These are phyloP conservation scores for Ustulina deusta DNA, from an alignment of 2,329 filamentous ascomycete species.

Conservation along the genomic window DNA sequence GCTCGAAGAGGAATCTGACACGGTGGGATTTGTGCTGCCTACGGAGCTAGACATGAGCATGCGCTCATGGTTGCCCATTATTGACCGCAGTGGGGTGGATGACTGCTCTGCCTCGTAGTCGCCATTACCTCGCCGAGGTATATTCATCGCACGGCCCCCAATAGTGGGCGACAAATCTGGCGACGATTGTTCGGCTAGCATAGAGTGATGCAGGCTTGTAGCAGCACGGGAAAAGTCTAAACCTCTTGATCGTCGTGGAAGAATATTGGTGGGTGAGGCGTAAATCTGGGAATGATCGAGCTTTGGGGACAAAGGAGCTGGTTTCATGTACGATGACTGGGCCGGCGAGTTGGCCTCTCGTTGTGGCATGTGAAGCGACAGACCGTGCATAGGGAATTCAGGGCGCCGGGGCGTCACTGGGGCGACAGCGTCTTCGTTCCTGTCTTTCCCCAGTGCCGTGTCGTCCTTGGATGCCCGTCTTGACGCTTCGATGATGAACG, in stretches of 20 bases:
- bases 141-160: conserved; percentile 73
- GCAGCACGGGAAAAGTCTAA: conserved; percentile 94
- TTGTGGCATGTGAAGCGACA: conserved; percentile 77
- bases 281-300: conserved; percentile 87
- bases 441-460: conserved; percentile 61
- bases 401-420: conserved; percentile 81
- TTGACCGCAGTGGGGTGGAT: conserved; percentile 77
- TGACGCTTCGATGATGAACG: conserved; percentile 66
- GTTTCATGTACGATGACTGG: conserved; percentile 61
- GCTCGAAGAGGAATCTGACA: conserved; percentile 81
- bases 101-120: conserved; percentile 71
- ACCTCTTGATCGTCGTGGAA: conserved; percentile 89
- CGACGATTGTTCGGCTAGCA: conserved; percentile 86
- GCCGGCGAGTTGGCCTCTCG: conserved; percentile 55
- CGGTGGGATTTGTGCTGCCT: conserved; percentile 79
- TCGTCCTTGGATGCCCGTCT: conserved; percentile 75
- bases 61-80: conserved; percentile 76
- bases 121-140: conserved; percentile 64
- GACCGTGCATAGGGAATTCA: conserved; percentile 70
- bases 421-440: conserved; percentile 48
- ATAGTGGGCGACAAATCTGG: conserved; percentile 92
- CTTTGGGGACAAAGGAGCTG: conserved; percentile 84
- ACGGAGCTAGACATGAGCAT: conserved; percentile 82
- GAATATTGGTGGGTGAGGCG: conserved; percentile 85
- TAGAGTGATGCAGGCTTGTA: conserved; percentile 95